Evolutionary conservation across 805 yeast species (phyloP).

Genomic region (Yarrowia divulgata): DNA sequence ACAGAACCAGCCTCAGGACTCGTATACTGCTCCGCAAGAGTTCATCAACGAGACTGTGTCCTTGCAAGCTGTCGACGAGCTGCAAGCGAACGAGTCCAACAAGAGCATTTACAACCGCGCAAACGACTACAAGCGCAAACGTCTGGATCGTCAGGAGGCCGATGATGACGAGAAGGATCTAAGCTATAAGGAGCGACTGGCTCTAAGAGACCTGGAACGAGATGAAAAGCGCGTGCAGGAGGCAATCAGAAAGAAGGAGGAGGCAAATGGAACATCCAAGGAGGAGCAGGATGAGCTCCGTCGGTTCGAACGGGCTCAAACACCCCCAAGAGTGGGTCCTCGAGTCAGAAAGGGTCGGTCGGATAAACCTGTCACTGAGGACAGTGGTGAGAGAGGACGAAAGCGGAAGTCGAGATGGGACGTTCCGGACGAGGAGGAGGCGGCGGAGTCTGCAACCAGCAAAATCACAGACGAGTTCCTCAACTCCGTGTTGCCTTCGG

Average conservation of each 20-base stretch:
- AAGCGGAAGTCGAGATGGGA: constrained; percentile 50
- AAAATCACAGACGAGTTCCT: constrained; percentile 57
- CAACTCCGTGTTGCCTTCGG: constrained; percentile 58
- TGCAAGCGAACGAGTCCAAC: constrained; percentile 44
- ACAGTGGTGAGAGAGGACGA: constrained; percentile 38
- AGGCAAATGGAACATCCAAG: constrained; percentile 40
- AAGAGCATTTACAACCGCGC: constrained; percentile 52
- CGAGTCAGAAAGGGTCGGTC: constrained; percentile 51
- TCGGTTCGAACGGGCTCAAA: constrained; percentile 41
- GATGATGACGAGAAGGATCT: constrained; percentile 44
- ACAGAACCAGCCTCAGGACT: constrained; percentile 38
- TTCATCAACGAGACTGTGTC: constrained; percentile 48
- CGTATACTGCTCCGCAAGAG: constrained; percentile 54
- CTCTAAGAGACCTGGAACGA: constrained; percentile 54
- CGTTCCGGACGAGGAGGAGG: constrained; percentile 43
- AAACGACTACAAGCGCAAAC: constrained; percentile 58
- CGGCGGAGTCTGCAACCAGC: constrained; percentile 42
- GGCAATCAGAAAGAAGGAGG: constrained; percentile 47
- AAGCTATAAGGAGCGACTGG: constrained; percentile 56
- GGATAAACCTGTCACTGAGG: constrained; percentile 46
- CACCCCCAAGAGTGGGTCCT: constrained; percentile 45
- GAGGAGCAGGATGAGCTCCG: constrained; percentile 43
- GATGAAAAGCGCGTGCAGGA: constrained; percentile 50
- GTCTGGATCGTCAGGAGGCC: constrained; percentile 49
- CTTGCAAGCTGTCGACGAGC: constrained; percentile 50